phyloP scores from a whole-genome alignment of 441 rosid genomes.

The Bocquillonia castaneifolia region DNA sequence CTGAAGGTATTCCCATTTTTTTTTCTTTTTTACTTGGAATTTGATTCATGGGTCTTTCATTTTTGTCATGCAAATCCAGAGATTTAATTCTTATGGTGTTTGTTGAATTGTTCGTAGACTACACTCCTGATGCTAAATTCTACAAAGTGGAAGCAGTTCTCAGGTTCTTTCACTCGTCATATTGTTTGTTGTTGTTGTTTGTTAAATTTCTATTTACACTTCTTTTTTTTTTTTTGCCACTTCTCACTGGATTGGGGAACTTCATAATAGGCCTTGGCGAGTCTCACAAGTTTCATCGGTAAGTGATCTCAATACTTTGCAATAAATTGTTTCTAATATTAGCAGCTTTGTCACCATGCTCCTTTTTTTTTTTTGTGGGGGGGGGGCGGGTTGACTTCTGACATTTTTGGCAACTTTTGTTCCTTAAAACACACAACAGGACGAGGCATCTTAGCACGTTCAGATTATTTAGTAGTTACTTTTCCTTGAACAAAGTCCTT shows the following conservation, averaged over 20 bases:
- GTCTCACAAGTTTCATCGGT: slow-evolving; percentile 82
- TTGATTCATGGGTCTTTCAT: not conserved
- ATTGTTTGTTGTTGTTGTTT: not conserved
- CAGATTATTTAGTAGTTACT: too few species aligned
- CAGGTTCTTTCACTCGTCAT: slow-evolving; percentile 37
- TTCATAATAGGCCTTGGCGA: slow-evolving; percentile 81
- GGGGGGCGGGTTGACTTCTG: too few species aligned
- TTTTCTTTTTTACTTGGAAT: not conserved
- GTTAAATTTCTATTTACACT: not conserved
- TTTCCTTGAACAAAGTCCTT: too few species aligned
- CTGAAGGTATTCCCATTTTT: slow-evolving; percentile 37
- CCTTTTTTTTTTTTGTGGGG: too few species aligned
- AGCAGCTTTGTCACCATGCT: too few species aligned
- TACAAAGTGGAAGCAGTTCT: slow-evolving; percentile 90
- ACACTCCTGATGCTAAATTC: slow-evolving; percentile 68
- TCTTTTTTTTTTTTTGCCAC: not conserved
- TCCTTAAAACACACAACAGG: too few species aligned
- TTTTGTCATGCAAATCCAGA: not conserved
- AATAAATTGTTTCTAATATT: not conserved
- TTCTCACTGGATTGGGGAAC: slow-evolving; percentile 28
- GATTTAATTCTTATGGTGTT: not conserved
- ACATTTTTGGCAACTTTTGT: too few species aligned
- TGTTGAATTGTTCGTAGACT: slow-evolving; percentile 33
- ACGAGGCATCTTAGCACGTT: too few species aligned
- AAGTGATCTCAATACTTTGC: slow-evolving; percentile 28